phyloP scores from a whole-genome alignment of 805 yeast genomes.

The Candida bentonensis region DNA sequence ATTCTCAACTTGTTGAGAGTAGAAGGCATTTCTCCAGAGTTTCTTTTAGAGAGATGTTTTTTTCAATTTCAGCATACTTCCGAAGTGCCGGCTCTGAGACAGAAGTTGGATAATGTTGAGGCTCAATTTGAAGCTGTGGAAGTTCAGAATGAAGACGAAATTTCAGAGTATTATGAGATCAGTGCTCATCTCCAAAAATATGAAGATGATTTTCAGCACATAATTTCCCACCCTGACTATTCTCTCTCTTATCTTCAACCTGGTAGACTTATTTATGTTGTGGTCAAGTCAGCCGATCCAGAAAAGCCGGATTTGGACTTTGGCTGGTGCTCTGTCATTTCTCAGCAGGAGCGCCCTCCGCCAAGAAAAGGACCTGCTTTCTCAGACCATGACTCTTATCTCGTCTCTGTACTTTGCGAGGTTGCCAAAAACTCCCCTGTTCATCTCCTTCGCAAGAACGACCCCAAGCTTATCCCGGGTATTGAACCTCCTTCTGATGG shows the following conservation, averaged over 20 bases:
- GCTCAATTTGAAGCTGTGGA: constrained; percentile 32
- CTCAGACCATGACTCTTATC: constrained; percentile 79
- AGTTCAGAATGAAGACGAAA: constrained; percentile 59
- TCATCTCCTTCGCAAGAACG: constrained; percentile 61
- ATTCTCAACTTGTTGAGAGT: constrained; percentile 88
- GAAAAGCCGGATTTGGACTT: constrained; percentile 37
- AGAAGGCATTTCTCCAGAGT: constrained; percentile 96
- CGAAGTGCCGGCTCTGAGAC: constrained; percentile 75
- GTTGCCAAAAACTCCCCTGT: constrained; percentile 59
- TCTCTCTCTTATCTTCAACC: constrained; percentile 71
- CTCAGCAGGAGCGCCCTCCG: constrained; percentile 50
- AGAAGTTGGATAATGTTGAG: constrained; percentile 41
- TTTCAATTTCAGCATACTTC: constrained; percentile 90
- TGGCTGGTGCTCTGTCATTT: constrained; percentile 93
- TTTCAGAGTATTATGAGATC: constrained; percentile 74
- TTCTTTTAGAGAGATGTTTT: constrained; percentile 87
- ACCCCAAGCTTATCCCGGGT: constrained; percentile 73
- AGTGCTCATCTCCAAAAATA: constrained; percentile 58
- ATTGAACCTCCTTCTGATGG: constrained; percentile 67
- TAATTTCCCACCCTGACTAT: constrained; percentile 85
- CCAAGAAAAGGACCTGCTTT: constrained; percentile 40
- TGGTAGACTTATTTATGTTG: constrained; percentile 70
- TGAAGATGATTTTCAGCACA: constrained; percentile 60
- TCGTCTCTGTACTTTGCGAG: constrained; percentile 77
- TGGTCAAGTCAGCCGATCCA: constrained; percentile 23